These are phyloP conservation scores for Albugo candida DNA, from an alignment of 352 stramenopile genomes.

Conservation along the genomic window DNA sequence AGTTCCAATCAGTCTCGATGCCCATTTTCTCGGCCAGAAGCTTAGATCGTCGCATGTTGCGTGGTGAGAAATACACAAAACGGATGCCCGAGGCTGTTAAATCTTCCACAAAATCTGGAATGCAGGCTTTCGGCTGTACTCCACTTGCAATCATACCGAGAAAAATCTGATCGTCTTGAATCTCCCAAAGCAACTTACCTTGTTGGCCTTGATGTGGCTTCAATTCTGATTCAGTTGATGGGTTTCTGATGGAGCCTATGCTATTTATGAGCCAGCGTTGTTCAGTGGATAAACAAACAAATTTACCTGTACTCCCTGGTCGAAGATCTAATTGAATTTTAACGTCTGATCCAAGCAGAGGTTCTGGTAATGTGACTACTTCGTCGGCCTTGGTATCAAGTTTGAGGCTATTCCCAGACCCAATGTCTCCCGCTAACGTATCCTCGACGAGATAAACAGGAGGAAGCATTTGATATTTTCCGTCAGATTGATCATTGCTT, in stretches of 20 bases:
- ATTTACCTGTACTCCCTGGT: too few relatives aligned
- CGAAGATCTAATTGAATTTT: too few relatives aligned
- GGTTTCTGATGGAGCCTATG: too few relatives aligned
- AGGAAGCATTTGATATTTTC: constrained; percentile 18
- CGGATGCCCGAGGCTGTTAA: constrained; percentile 88
- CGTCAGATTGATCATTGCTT: constrained; percentile 4
- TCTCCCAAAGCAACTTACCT: constrained; percentile 50
- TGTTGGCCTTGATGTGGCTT: constrained; percentile 20
- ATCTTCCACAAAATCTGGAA: constrained; percentile 90
- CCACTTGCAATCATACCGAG: constrained; percentile 90
- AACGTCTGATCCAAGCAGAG: too few relatives aligned
- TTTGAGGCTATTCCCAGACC: constrained; percentile 5
- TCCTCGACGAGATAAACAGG: constrained; percentile 74
- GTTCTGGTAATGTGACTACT: too few relatives aligned
- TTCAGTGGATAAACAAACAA: too few relatives aligned
- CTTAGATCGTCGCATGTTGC: constrained; percentile 96
- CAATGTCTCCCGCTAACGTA: constrained; percentile 24
- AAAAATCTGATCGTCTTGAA: constrained; percentile 94
- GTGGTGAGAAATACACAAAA: constrained; percentile 99
- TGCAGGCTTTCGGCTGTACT: constrained; percentile 88
- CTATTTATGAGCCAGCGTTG: too few relatives aligned
- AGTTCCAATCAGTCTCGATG: constrained; percentile 99
- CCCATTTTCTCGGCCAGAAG: constrained; percentile 96
- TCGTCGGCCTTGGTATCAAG: too few relatives aligned
- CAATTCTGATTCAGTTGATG: too few relatives aligned